Evolutionary conservation across 2,329 filamentous ascomycete species (phyloP).

Genomic region (Colletotrichum sp.): DNA sequence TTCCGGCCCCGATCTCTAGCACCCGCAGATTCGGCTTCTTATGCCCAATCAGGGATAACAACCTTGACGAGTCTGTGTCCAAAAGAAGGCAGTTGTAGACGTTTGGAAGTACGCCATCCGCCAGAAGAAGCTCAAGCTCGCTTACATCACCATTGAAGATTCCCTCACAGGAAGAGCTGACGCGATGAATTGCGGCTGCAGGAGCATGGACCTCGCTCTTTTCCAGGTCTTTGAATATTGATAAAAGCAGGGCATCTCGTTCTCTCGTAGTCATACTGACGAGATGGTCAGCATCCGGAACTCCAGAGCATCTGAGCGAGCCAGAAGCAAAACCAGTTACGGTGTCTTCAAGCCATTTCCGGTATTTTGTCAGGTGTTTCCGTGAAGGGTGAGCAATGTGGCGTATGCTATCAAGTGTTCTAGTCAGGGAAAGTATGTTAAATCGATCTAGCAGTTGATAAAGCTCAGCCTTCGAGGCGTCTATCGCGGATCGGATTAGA

Average conservation of each 20-base stretch:
- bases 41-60: conserved; percentile 21
- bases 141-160: conserved; percentile 15
- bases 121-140: conserved; percentile 24
- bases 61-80: not conserved
- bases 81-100: conserved; percentile 2
- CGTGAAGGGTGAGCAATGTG: not conserved
- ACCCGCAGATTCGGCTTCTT: conserved; percentile 24
- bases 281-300: not conserved
- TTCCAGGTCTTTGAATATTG: not conserved
- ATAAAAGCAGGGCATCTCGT: not conserved
- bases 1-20: not conserved
- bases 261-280: not conserved
- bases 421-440: not conserved
- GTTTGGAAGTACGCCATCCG: not conserved
- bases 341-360: not conserved
- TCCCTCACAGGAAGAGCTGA: conserved; percentile 15
- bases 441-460: not conserved
- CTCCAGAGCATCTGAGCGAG: not conserved
- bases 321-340: not conserved
- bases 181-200: not conserved
- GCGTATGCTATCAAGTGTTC: not conserved
- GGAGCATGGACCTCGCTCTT: not conserved
- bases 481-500: not conserved
- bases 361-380: not conserved
- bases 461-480: not conserved